Evolutionary conservation across 2,329 filamentous ascomycete species (phyloP).

Genomic region (Trichophaea hybrida): DNA sequence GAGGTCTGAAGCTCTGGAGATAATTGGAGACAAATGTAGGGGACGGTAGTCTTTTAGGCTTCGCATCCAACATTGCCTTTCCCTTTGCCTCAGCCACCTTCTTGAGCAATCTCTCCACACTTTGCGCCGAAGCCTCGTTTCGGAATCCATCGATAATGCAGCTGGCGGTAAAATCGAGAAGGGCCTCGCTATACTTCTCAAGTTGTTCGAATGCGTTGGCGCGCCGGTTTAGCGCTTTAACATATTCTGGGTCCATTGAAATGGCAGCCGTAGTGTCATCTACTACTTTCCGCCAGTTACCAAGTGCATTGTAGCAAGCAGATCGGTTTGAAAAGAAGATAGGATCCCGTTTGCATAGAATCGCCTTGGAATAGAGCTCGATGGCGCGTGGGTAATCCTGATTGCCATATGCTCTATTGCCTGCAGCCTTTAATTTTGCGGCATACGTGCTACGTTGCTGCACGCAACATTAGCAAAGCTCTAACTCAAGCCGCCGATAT

Average conservation of each 20-base stretch:
- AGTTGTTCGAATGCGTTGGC: conserved; percentile 95
- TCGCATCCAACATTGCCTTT: conserved; percentile 67
- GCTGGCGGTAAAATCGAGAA: conserved; percentile 94
- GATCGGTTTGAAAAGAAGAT: conserved; percentile 99
- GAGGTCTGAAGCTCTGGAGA: conserved; percentile 89
- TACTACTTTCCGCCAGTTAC: conserved; percentile 88
- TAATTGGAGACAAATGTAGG: conserved; percentile 97
- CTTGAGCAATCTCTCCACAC: conserved; percentile 86
- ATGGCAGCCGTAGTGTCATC: conserved; percentile 94
- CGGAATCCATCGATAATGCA: conserved; percentile 98
- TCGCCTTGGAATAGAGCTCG: conserved; percentile 86
- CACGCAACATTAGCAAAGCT: conserved; percentile 24
- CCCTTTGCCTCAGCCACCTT: conserved; percentile 93
- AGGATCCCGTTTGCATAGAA: conserved; percentile 90
- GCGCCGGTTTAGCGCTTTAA: conserved; percentile 92
- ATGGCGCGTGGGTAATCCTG: conserved; percentile 93
- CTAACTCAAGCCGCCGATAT: conserved; percentile 1
- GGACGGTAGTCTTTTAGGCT: conserved; percentile 77
- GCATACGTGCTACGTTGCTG: conserved; percentile 76
- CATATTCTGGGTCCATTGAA: conserved; percentile 83
- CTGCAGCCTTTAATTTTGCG: conserved; percentile 80
- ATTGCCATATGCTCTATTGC: conserved; percentile 88
- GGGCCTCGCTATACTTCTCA: conserved; percentile 77
- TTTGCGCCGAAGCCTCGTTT: conserved; percentile 74
- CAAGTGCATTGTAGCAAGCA: conserved; percentile 88